Evolutionary conservation across 1,139 yeast genomes (phyloP).

Genomic region (Saccharomyces pastorianus): DNA sequence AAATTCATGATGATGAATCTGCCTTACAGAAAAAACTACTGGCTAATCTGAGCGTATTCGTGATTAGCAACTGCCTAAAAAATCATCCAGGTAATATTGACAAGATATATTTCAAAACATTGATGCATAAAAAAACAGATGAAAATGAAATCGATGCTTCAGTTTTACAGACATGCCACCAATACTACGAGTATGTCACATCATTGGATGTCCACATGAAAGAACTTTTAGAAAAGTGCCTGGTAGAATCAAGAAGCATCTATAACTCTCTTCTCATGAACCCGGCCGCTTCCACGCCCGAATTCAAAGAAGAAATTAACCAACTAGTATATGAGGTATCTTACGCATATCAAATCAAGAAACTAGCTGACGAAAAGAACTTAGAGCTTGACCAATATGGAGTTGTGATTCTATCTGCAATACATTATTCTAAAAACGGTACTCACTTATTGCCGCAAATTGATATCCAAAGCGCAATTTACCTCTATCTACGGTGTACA

Average conservation of each 20-base stretch:
- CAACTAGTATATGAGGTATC: slow-evolving; percentile 35
- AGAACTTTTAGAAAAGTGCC: slow-evolving; percentile 32
- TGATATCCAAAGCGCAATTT: slow-evolving; percentile 23
- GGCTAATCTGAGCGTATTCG: slow-evolving; percentile 38
- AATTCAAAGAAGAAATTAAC: slow-evolving; percentile 25
- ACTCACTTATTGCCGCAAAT: slow-evolving; percentile 11
- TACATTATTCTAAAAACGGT: slow-evolving; percentile 21
- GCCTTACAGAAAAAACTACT: slow-evolving; percentile 38
- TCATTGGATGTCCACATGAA: slow-evolving; percentile 49
- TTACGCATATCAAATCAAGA: slow-evolving; percentile 31
- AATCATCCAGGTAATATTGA: slow-evolving; percentile 6
- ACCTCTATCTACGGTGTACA: slow-evolving; percentile 30
- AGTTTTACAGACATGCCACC: background rate
- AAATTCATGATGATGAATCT: slow-evolving; percentile 42
- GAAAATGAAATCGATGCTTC: slow-evolving; percentile 6
- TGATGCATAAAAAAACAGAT: background rate
- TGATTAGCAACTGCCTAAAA: slow-evolving; percentile 37
- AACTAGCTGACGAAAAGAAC: slow-evolving; percentile 20
- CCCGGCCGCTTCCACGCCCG: slow-evolving; percentile 19
- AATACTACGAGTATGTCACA: background rate
- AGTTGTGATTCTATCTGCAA: slow-evolving; percentile 28
- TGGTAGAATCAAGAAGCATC: slow-evolving; percentile 16
- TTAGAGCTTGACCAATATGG: slow-evolving; percentile 32
- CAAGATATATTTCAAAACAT: background rate
- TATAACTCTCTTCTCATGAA: slow-evolving; percentile 19